Conservation (phyloP, 306 rosid species). For the Ormosia semicastrata region DNA sequence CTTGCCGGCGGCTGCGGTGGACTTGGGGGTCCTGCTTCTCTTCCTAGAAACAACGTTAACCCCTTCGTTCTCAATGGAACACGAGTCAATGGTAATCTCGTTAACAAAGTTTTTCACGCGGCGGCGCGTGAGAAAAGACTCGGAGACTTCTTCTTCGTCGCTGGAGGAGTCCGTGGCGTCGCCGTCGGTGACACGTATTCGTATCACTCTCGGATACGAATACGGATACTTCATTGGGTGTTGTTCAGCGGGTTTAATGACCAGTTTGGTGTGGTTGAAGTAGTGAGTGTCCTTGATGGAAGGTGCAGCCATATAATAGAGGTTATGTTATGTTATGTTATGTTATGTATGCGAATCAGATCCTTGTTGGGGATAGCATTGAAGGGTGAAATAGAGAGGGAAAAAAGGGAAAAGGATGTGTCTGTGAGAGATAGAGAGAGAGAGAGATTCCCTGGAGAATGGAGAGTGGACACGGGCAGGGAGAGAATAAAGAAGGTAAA, state of each 20-base stretch:
- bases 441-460: conserved; percentile 41
- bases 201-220: conserved; percentile 39
- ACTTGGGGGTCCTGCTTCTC: not conserved
- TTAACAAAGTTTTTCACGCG: conserved; percentile 68
- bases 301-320: conserved; percentile 10
- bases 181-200: conserved; percentile 62
- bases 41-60: conserved; percentile 26
- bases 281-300: conserved; percentile 55
- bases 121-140: conserved; percentile 23
- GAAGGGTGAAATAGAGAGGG: conserved; percentile 30
- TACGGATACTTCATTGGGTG: not conserved
- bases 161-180: conserved; percentile 92
- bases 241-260: not conserved
- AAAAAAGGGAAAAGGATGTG: not conserved
- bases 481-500: conserved; percentile 48
- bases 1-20: not conserved
- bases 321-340: conserved; percentile 12
- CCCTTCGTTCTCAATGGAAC: conserved; percentile 15
- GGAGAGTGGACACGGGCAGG: conserved; percentile 27
- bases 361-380: conserved; percentile 31
- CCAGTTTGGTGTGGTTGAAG: conserved; percentile 45
- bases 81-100: conserved; percentile 56
- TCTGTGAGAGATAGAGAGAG: not conserved
- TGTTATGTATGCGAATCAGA: not conserved
- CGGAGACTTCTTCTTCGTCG: conserved; percentile 44